Evolutionary conservation across 371 early-diverging fungal genomes (phyloP).

Genomic region (Mortierella sp.): DNA sequence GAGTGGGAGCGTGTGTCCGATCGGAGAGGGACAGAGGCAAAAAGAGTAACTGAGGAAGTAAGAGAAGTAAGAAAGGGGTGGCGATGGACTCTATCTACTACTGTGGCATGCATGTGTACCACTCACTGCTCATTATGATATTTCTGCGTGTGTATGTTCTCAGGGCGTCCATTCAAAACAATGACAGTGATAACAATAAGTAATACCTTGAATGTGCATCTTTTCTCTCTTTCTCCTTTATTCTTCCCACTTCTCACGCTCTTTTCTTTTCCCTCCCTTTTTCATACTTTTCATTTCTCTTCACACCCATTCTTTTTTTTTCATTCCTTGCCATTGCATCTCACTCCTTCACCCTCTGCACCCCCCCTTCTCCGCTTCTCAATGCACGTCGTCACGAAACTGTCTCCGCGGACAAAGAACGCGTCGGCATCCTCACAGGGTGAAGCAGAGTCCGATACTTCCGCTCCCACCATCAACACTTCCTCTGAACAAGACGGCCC

Average conservation of each 20-base stretch:
- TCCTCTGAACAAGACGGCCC: not conserved
- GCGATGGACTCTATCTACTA: not conserved
- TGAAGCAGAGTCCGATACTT: not conserved
- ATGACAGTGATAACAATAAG: not conserved
- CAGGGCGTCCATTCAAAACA: not conserved
- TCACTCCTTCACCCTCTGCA: not conserved
- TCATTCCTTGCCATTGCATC: not conserved
- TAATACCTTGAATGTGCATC: too few relatives aligned
- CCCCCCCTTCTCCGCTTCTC: not conserved
- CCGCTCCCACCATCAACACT: not conserved
- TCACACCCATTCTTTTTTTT: not conserved
- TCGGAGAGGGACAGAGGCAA: not conserved
- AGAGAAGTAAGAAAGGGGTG: not conserved
- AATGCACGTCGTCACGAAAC: not conserved
- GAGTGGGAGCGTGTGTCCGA: not conserved
- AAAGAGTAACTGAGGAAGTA: not conserved
- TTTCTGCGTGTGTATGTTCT: not conserved
- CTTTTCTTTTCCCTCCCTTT: not conserved
- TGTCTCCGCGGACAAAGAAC: conserved; percentile 3
- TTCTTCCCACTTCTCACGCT: not conserved
- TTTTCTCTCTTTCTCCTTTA: not conserved
- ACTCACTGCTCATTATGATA: not conserved
- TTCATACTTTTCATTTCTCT: too few relatives aligned
- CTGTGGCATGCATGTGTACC: not conserved
- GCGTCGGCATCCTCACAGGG: not conserved